Base-by-base conservation (phyloP, 352 stramenopile genomes). In the Pelagophyceae sp. region DNA sequence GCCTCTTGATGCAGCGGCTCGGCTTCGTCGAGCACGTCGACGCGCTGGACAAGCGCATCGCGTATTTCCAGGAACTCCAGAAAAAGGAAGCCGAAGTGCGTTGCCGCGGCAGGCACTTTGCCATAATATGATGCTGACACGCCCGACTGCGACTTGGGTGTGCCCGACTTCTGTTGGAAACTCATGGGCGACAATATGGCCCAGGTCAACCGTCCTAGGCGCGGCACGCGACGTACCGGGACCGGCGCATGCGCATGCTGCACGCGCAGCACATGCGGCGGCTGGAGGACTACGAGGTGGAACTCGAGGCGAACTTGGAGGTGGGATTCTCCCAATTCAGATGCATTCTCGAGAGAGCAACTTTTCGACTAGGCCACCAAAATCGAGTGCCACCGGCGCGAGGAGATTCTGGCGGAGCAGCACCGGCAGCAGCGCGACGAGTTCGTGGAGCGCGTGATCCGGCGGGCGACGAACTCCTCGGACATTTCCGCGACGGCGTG, bases 31-130 rank as follows among this genome's bases (percentile, higher is more conserved):
- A 71, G 61, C 61, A 71, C 61, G 61, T 71, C 29, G 6, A 71
- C 61, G 61, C 61, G 29, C 61, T 71, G 31, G 61, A 71, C 61
- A n/a, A 71, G 61, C 61, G 61, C 61, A 71, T 71, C 61, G 29
- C 17, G 29, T 37, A 20, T 11, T 15, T 11, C 29, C 1, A 40
- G 61, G 31, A 37, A 2, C 61, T 6, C 29, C 29, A 71, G 61
- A 37, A 71, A 31, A 11, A 35, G 61, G 29, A 71, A 2, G 5
- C n/a, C 61, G 61, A n/a, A n/a, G n/a, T n/a, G n/a, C n/a, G n/a
- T n/a, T n/a, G n/a, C n/a, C n/a, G n/a, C n/a, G n/a, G n/a, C n/a
- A n/a, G n/a, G n/a, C n/a, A n/a, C n/a, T n/a, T n/a, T n/a, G n/a
- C n/a, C n/a, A n/a, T n/a, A n/a, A n/a, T n/a, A n/a, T n/a, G n/a